phyloP scores from a whole-genome alignment of 2,329 filamentous ascomycete species.

The Sclerotinia sclerotiorum region DNA sequence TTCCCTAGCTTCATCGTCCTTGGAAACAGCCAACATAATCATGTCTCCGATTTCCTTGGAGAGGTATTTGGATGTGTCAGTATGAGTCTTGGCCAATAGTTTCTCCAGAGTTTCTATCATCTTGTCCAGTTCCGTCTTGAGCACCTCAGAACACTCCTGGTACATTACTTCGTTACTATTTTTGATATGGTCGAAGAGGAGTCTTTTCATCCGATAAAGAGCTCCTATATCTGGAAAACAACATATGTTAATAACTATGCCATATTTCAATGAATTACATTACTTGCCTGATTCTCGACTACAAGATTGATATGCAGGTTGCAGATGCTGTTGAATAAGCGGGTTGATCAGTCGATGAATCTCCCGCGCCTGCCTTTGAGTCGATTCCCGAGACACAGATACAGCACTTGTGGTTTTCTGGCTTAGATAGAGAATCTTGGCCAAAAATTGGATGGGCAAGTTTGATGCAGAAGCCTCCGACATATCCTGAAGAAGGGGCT shows the following conservation, averaged over 20 bases:
- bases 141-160: rapidly evolving
- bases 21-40: background rate
- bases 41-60: background rate
- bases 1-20: background rate
- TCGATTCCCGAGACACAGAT: background rate
- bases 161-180: background rate
- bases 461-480: background rate
- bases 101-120: background rate
- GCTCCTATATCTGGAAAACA: background rate
- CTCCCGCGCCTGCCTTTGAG: background rate
- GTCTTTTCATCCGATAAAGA: background rate
- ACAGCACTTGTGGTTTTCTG: background rate
- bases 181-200: background rate
- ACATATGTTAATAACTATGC: background rate
- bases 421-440: background rate
- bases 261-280: too few relatives aligned
- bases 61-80: background rate
- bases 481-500: background rate
- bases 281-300: background rate
- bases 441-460: background rate
- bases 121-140: background rate
- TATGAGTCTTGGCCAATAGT: background rate
- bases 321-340: background rate
- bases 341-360: background rate
- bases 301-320: background rate